Evolutionary conservation across 1,139 yeast species (phyloP).

Genomic region (Candida pseudoviswanathii): DNA sequence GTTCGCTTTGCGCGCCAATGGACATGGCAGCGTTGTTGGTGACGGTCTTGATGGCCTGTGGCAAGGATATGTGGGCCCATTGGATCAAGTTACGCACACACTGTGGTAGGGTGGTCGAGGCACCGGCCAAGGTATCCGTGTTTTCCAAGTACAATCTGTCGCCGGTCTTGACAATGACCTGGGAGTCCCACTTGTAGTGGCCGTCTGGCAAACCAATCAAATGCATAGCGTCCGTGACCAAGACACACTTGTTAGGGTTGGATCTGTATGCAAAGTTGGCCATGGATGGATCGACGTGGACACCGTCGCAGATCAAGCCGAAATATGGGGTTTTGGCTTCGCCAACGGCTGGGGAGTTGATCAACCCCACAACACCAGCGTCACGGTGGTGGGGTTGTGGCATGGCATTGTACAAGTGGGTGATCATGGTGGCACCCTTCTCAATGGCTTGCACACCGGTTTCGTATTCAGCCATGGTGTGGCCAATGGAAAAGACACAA

Average conservation of each 20-base stretch:
- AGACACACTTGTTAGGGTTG: slow-evolving; percentile 55
- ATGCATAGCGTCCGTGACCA: slow-evolving; percentile 67
- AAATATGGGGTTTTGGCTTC: slow-evolving; percentile 46
- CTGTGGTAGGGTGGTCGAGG: slow-evolving; percentile 58
- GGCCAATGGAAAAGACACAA: slow-evolving; percentile 58
- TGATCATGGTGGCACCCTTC: slow-evolving; percentile 60
- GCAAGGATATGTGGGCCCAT: slow-evolving; percentile 55
- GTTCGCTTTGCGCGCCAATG: slow-evolving; percentile 43
- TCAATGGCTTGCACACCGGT: slow-evolving; percentile 53
- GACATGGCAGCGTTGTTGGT: slow-evolving; percentile 61
- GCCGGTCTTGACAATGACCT: slow-evolving; percentile 53
- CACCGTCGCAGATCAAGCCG: slow-evolving; percentile 64
- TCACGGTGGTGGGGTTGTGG: slow-evolving; percentile 67
- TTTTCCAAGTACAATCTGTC: slow-evolving; percentile 52
- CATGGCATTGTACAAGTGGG: slow-evolving; percentile 70
- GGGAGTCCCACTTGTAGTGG: slow-evolving; percentile 50
- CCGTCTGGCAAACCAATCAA: slow-evolving; percentile 57
- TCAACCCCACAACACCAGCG: slow-evolving; percentile 60
- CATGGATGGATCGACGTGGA: slow-evolving; percentile 64
- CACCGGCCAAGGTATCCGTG: slow-evolving; percentile 64
- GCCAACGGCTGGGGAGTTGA: slow-evolving; percentile 40
- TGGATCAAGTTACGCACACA: slow-evolving; percentile 55
- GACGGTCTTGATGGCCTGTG: slow-evolving; percentile 58
- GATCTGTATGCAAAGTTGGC: slow-evolving; percentile 56
- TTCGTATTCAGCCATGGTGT: slow-evolving; percentile 52